phyloP scores from a whole-genome alignment of 495 filamentous ascomycete genomes.

The Hypomontagnella submonticulosa region DNA sequence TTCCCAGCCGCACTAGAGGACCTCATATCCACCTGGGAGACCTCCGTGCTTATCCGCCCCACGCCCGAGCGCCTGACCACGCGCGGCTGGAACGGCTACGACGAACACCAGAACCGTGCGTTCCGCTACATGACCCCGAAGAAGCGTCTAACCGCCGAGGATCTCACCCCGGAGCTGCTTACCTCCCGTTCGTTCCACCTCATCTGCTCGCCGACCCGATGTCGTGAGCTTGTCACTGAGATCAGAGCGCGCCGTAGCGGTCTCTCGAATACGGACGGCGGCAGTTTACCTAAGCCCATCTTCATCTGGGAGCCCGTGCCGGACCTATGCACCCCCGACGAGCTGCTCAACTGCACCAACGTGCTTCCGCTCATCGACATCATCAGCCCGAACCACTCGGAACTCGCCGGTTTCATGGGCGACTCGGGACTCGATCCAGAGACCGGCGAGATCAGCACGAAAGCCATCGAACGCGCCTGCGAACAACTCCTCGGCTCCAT shows the following conservation, averaged over 20 bases:
- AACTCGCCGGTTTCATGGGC: slow-evolving; percentile 84
- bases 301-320: slow-evolving; percentile 98
- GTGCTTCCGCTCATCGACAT: slow-evolving; percentile 81
- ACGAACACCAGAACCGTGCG: slow-evolving; percentile 62
- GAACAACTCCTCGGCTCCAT: slow-evolving; percentile 63
- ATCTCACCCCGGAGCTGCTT: slow-evolving; percentile 63
- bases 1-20: slow-evolving; percentile 75
- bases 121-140: slow-evolving; percentile 93
- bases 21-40: slow-evolving; percentile 76
- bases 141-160: slow-evolving; percentile 69
- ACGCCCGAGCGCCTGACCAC: slow-evolving; percentile 79
- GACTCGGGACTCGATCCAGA: slow-evolving; percentile 57
- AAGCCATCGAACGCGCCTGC: slow-evolving; percentile 62
- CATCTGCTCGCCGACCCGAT: slow-evolving; percentile 84
- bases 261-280: slow-evolving; percentile 23
- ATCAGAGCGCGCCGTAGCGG: slow-evolving; percentile 64
- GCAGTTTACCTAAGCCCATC: slow-evolving; percentile 62
- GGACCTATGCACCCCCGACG: slow-evolving; percentile 80
- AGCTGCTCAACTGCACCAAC: slow-evolving; percentile 77
- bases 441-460: slow-evolving; percentile 63
- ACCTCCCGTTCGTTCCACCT: slow-evolving; percentile 84
- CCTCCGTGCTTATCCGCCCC: slow-evolving; percentile 73
- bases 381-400: slow-evolving; percentile 87
- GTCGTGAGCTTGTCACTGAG: slow-evolving; percentile 73
- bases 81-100: slow-evolving; percentile 91